phyloP scores from a whole-genome alignment of 768 basidiomycete genomes.

The Amanita exitialis region DNA sequence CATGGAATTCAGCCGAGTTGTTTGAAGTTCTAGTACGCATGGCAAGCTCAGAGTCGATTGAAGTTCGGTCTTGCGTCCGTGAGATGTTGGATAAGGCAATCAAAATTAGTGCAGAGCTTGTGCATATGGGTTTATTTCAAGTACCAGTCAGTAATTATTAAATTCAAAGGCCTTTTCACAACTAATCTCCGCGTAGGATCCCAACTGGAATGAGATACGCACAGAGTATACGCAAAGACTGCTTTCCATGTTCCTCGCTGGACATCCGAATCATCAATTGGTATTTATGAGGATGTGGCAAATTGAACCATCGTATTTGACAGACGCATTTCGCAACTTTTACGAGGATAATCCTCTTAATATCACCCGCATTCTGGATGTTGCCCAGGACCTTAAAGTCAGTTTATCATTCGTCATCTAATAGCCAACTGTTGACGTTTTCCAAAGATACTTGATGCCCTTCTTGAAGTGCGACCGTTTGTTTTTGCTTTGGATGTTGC shows the following conservation, averaged over 20 bases:
- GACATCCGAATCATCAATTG: conserved; percentile 90
- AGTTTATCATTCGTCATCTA: neutral
- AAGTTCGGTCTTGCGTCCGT: conserved; percentile 67
- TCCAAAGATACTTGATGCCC: conserved; percentile 76
- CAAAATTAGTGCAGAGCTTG: conserved; percentile 88
- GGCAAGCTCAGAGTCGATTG: conserved; percentile 59
- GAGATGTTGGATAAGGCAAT: conserved; percentile 93
- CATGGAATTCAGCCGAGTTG: conserved; percentile 92
- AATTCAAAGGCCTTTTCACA: conserved; percentile 2
- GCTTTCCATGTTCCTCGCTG: conserved; percentile 82
- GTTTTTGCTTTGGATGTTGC: conserved; percentile 91
- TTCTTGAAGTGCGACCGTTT: conserved; percentile 84
- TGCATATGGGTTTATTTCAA: conserved; percentile 88
- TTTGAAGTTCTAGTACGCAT: conserved; percentile 81
- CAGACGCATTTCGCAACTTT: conserved; percentile 83
- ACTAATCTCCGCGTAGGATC: conserved; percentile 36
- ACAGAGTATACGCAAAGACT: conserved; percentile 81
- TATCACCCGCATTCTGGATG: conserved; percentile 89
- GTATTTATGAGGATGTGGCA: conserved; percentile 98
- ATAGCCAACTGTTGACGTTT: neutral
- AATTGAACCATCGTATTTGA: conserved; percentile 76
- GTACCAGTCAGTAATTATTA: conserved; percentile 54
- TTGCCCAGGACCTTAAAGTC: conserved; percentile 91
- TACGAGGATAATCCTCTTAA: conserved; percentile 90
- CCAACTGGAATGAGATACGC: conserved; percentile 82